Percentiles rank a stretch among this genome's conserved stretches.
Evolutionary conservation across 2,329 filamentous ascomycete genomes (phyloP).

Genomic region (Cladosporium sp.): DNA sequence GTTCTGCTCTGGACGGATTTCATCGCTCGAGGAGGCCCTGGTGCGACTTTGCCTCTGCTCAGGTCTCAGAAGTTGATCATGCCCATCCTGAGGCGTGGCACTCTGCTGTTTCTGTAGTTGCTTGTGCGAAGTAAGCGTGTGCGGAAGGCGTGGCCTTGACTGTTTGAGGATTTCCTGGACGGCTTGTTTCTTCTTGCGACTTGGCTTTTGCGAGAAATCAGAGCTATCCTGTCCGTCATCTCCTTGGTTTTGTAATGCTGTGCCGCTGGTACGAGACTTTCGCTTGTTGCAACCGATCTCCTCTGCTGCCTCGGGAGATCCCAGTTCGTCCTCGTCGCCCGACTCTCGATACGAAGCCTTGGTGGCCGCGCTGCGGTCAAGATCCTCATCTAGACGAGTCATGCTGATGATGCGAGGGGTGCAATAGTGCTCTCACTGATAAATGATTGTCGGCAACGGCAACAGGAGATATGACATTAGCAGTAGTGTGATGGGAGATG

Average conservation of each 20-base stretch:
- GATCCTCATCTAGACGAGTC: not conserved
- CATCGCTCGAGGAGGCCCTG: not conserved
- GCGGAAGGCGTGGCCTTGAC: no score
- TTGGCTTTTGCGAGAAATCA: no score
- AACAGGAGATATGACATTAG: not conserved
- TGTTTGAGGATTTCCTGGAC: no score
- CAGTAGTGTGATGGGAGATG: no score
- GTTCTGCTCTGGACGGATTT: no score
- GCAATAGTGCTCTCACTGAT: not conserved
- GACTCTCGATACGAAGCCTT: not conserved
- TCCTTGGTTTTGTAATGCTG: not conserved
- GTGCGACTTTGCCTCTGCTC: no score
- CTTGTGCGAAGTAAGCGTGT: no score
- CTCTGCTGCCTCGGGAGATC: not conserved
- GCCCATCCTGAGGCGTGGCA: no score
- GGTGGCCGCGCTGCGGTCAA: not conserved
- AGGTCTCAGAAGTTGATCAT: no score
- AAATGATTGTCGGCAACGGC: no score
- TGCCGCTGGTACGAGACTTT: not conserved
- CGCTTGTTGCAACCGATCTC: not conserved
- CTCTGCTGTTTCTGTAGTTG: no score
- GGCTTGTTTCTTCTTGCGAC: not conserved
- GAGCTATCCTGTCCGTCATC: no score
- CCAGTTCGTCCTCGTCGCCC: not conserved
- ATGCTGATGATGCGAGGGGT: not conserved